phyloP scores from a whole-genome alignment of 2,329 filamentous ascomycete species.

The Exserohilum turcica region DNA sequence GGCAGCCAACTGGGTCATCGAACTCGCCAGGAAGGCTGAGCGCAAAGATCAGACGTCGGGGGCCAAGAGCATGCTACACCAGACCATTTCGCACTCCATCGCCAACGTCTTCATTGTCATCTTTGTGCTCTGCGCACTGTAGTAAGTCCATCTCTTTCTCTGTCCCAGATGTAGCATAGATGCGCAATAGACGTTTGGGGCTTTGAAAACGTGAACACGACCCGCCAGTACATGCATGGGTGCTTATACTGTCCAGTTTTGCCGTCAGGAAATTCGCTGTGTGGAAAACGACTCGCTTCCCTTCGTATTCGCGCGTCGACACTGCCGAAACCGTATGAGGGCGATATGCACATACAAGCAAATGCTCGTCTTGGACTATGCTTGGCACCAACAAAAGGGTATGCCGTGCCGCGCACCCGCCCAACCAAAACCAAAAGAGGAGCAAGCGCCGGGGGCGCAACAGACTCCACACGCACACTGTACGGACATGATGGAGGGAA shows the following conservation, averaged over 20 bases:
- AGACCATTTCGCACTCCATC: conserved; percentile 30
- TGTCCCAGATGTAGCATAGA: neutral
- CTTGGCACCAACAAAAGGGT: conserved; percentile 3
- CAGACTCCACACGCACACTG: neutral
- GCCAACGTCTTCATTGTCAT: conserved; percentile 31
- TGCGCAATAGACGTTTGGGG: conserved; percentile 8
- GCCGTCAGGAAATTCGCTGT: conserved; percentile 25
- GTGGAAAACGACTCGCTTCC: conserved; percentile 25
- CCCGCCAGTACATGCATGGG: conserved; percentile 12
- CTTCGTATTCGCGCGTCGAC: conserved; percentile 26
- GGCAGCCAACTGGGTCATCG: conserved; percentile 30
- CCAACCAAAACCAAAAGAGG: too few species aligned
- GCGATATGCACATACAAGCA: neutral
- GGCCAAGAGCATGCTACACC: conserved; percentile 24
- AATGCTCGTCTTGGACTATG: conserved; percentile 4
- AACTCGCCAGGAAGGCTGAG: conserved; percentile 24
- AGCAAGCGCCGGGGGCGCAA: too few species aligned
- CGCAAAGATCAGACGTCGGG: conserved; percentile 13
- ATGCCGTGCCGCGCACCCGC: conserved; percentile 1
- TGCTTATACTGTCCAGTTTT: conserved; percentile 30
- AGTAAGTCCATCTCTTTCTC: conserved; percentile 26
- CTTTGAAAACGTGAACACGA: neutral
- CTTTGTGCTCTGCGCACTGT: conserved; percentile 23
- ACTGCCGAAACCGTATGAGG: conserved; percentile 23
- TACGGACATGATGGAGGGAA: neutral